A percentile compares a stretch with the other conserved stretches of the same genome.
These are phyloP conservation scores for Pleodorina starrii DNA, from an alignment of 139 green algal species.

Conservation along the genomic window DNA sequence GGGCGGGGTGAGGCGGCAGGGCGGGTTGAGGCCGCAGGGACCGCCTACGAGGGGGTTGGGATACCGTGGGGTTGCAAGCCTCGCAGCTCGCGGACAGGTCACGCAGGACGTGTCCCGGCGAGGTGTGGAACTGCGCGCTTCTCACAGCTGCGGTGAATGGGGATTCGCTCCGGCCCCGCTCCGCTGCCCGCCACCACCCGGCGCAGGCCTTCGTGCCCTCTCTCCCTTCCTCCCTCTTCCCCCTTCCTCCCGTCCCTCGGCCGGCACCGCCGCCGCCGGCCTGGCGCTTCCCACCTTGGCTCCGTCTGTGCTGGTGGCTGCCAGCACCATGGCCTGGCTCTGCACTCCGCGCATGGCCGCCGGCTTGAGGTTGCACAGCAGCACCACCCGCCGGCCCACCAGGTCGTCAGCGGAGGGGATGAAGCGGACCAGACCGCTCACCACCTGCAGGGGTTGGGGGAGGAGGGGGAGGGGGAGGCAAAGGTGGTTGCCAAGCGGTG, in stretches of 20 bases:
- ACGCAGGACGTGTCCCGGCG: too few relatives aligned
- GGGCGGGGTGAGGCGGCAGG: neutral
- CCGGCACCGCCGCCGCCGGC: neutral
- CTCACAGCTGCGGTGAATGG: neutral
- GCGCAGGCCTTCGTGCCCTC: too few relatives aligned
- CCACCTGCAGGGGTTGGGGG: slow-evolving; percentile 63
- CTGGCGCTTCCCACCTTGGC: neutral
- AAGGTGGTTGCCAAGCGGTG: too few relatives aligned
- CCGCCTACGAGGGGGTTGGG: neutral
- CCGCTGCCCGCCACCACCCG: neutral
- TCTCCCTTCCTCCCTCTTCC: neutral
- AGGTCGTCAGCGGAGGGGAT: slow-evolving; percentile 56
- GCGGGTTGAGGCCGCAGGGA: neutral
- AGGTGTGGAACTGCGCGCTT: too few relatives aligned
- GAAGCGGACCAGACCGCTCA: slow-evolving; percentile 82
- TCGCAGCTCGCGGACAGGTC: neutral
- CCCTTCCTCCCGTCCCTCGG: neutral
- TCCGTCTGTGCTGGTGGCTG: slow-evolving; percentile 26
- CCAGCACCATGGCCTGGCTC: slow-evolving; percentile 62
- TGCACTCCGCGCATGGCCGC: slow-evolving; percentile 84
- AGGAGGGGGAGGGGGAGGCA: neutral
- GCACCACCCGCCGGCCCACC: slow-evolving; percentile 74
- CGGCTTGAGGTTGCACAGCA: slow-evolving; percentile 90
- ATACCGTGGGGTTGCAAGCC: neutral
- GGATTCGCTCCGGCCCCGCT: neutral